Conservation (phyloP, 768 basidiomycete genomes). For the Tylopilus subfusipes region DNA sequence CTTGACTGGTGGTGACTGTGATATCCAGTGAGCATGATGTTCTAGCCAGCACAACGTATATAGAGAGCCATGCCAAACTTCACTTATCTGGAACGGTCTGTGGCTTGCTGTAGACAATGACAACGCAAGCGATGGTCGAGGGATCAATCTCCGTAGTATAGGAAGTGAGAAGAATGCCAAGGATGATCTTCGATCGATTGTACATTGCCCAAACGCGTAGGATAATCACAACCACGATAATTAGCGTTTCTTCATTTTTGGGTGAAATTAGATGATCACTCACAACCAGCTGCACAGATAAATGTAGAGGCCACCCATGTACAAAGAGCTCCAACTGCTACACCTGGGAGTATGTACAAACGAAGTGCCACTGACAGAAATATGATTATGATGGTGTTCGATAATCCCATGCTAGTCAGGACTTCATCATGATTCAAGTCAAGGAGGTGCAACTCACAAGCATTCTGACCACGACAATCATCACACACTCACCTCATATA, state of each 20-base stretch:
- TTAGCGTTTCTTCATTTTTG: no score
- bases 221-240: slow-evolving; percentile 1
- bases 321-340: not conserved
- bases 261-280: not conserved
- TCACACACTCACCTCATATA: no score
- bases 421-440: no score
- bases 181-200: slow-evolving; percentile 6
- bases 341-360: not conserved
- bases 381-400: no score
- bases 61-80: not conserved
- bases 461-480: no score
- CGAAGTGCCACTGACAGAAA: no score
- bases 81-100: not conserved
- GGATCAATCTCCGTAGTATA: not conserved
- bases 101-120: not conserved
- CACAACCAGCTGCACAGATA: not conserved
- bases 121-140: not conserved
- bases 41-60: not conserved
- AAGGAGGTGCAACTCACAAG: no score
- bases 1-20: not conserved
- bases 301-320: not conserved
- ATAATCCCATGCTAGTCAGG: no score
- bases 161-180: not conserved
- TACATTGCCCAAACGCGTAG: slow-evolving; percentile 13
- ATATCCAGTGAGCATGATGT: no score